Percentiles rank a stretch among this genome's conserved stretches.
These are phyloP conservation scores for Diaporthe sp. DNA, from an alignment of 2,329 filamentous ascomycete genomes.

Conservation along the genomic window DNA sequence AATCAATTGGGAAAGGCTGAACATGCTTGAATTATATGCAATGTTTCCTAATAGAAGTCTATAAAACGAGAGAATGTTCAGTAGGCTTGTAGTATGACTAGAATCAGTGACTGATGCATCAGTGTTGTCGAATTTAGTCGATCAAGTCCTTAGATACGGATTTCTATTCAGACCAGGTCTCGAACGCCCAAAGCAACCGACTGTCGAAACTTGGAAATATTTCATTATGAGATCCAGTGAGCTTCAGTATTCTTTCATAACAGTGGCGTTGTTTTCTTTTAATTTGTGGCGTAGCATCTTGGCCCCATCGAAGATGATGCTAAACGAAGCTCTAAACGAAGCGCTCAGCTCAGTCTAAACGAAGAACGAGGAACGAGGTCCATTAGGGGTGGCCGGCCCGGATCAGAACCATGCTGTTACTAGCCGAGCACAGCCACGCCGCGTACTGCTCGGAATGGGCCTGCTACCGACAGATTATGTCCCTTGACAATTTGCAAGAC, in stretches of 20 bases:
- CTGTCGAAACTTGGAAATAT: background rate
- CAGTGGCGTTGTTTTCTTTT: background rate
- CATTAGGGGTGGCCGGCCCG: background rate
- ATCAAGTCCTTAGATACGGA: no score
- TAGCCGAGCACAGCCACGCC: background rate
- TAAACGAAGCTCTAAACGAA: background rate
- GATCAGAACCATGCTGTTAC: background rate
- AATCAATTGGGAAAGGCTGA: no score
- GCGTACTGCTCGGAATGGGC: background rate
- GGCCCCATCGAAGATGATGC: no score
- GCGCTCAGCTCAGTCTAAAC: background rate
- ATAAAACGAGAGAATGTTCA: no score
- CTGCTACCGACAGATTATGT: background rate
- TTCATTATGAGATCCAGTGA: background rate
- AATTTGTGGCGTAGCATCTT: background rate
- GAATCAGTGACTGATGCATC: no score
- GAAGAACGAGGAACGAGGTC: background rate
- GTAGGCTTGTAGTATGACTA: no score
- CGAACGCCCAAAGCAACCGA: background rate
- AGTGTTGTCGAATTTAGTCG: no score
- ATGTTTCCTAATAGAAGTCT: no score
- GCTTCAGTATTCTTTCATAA: background rate
- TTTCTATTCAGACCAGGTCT: no score
- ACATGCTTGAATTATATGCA: no score
- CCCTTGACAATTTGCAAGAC: background rate